Evolutionary conservation across 1,284 basidiomycete genomes (phyloP), one percentile per base, ranked within the genome.

Genomic region (Puccinia coronata): DNA sequence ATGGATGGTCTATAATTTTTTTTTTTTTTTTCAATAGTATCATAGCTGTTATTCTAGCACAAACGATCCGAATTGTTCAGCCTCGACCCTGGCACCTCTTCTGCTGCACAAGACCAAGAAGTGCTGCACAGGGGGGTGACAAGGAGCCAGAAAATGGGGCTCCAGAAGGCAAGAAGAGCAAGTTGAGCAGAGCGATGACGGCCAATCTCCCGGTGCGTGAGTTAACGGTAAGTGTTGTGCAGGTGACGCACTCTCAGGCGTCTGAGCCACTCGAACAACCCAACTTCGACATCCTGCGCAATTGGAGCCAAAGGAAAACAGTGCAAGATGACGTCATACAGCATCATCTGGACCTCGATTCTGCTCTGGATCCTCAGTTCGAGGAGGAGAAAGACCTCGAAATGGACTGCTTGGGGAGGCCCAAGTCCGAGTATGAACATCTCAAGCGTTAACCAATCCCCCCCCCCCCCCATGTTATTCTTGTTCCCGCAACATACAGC

Each of bases 251-350:
- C 36, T 79, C 77, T 28, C 77, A 79, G 25, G 77, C 77, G 20
- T 79, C 77, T 8, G 67, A 79, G 43, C 77, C 63, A 18, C 36
- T 79, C 11, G 77, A 79, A 11, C 77, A 79, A 57, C 77, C 77
- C 23, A 79, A 70, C 67, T 79, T 79, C 53, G 77, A 79, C 61
- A 25, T 79, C 4, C 67, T 79, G 6, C 67, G 67, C 11, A 79
- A 57, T 59, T 79, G 77, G 77, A 41, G 53, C 23, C 77, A 79
- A 49, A 67, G 11, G 23, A 79, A 79, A 43, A 69, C 77, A 28
- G 34, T 47, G 11, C 49, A 55, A 41, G 71, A 74, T 20, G 71
- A 74, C 18, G 53, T 74, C 34, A 74, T 74, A 20, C 71, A 74
- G 31, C 71, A 74, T 74, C 71, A 74, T 31, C 55, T 74, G 2